A percentile compares a stretch with the other conserved stretches of the same genome.
These are phyloP conservation scores for Juglanconis sp. DNA, from an alignment of 2,329 filamentous ascomycete genomes.

Conservation along the genomic window DNA sequence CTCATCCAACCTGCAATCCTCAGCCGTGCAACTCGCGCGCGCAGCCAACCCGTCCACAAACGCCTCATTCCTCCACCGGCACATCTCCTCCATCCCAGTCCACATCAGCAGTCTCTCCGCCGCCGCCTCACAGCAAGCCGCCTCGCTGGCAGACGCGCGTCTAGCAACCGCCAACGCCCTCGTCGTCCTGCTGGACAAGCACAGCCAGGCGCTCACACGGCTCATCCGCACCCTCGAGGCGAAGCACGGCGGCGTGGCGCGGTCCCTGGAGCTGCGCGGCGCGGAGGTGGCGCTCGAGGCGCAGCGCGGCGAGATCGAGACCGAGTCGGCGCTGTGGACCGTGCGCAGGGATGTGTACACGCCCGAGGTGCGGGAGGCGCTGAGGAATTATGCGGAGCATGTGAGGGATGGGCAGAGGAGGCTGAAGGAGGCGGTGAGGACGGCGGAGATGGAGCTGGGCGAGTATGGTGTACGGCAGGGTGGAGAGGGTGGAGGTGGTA, in stretches of 20 bases:
- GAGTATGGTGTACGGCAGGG: constrained; percentile 45
- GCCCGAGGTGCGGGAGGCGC: constrained; percentile 38
- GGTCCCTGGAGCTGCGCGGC: constrained; percentile 50
- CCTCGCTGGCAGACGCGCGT: constrained; percentile 36
- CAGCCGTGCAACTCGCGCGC: constrained; percentile 47
- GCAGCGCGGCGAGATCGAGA: constrained; percentile 38
- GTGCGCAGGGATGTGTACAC: constrained; percentile 42
- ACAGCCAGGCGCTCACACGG: constrained; percentile 36
- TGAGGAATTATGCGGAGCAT: constrained; percentile 47
- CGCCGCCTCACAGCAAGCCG: constrained; percentile 28
- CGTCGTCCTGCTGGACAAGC: constrained; percentile 35
- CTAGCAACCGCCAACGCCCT: constrained; percentile 36
- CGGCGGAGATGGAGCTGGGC: constrained; percentile 40
- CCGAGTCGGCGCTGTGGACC: constrained; percentile 31
- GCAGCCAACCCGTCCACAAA: constrained; percentile 48
- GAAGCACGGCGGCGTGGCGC: constrained; percentile 52
- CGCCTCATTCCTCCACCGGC: constrained; percentile 56
- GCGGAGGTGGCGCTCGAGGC: constrained; percentile 42
- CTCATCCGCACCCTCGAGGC: constrained; percentile 51
- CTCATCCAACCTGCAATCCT: constrained; percentile 46
- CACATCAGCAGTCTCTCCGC: constrained; percentile 36
- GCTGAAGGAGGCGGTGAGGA: constrained; percentile 40
- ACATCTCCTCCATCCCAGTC: constrained; percentile 46
- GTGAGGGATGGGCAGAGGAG: constrained; percentile 46
- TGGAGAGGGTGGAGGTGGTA: constrained; percentile 2